Conservation (phyloP, 2,329 filamentous ascomycete species). For the Nemania bipapillata region DNA sequence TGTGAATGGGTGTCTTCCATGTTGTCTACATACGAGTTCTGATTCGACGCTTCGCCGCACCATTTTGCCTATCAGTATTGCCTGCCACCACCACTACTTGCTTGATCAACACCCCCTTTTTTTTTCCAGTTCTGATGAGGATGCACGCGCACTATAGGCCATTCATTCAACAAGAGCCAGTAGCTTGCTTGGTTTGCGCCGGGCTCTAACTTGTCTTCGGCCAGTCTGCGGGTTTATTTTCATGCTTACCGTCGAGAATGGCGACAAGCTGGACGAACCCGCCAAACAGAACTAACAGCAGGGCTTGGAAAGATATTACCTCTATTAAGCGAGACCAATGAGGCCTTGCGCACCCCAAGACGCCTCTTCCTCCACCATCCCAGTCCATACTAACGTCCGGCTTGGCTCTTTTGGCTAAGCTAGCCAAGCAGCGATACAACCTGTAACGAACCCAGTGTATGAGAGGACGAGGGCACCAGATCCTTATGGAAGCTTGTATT, state of each 20-base stretch:
- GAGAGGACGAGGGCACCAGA: constrained; percentile 3
- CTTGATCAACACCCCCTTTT: not conserved
- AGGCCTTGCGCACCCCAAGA: constrained; percentile 1
- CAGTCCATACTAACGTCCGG: constrained; percentile 10
- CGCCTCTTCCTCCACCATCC: constrained; percentile 10
- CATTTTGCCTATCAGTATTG: not conserved
- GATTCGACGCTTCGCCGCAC: too few relatives aligned
- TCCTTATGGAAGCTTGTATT: constrained; percentile 20
- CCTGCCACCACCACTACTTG: not conserved
- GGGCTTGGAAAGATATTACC: constrained; percentile 22
- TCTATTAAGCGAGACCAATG: constrained; percentile 30
- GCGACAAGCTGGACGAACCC: not conserved
- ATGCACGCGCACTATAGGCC: not conserved
- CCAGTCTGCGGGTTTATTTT: constrained; percentile 29
- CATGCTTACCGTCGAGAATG: constrained; percentile 17
- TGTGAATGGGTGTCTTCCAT: too few relatives aligned
- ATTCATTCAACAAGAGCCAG: not conserved
- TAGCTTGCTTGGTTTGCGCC: not conserved
- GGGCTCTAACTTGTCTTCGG: constrained; percentile 8
- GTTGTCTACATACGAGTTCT: too few relatives aligned
- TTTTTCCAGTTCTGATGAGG: not conserved
- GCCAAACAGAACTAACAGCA: constrained; percentile 15
- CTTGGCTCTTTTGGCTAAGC: constrained; percentile 17
- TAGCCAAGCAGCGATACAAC: constrained; percentile 4
- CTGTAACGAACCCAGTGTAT: constrained; percentile 5